These are phyloP conservation scores for Calocybe cyanea DNA, from an alignment of 768 basidiomycete species.

Conservation along the genomic window DNA sequence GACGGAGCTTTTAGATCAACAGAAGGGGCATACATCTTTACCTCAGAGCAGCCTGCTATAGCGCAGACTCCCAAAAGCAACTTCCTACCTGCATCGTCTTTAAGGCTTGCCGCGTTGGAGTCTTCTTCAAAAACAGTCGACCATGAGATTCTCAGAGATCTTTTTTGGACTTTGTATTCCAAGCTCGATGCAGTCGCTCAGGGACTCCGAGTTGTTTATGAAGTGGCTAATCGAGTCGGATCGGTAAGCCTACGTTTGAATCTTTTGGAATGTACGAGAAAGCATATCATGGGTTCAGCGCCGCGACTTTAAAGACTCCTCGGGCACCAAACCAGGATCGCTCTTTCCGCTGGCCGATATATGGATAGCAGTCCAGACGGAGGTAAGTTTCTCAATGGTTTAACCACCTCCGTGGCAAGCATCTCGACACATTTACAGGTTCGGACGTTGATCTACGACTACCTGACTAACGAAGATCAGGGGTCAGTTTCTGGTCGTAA, in stretches of 20 bases:
- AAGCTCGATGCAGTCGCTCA: constrained; percentile 93
- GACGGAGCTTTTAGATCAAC: constrained; percentile 35
- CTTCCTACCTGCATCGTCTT: constrained; percentile 43
- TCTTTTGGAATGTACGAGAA: not conserved
- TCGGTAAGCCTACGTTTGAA: constrained; percentile 57
- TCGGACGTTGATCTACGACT: constrained; percentile 78
- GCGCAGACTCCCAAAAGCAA: constrained; percentile 23
- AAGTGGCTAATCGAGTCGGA: constrained; percentile 87
- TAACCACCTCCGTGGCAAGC: not conserved
- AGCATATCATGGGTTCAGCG: constrained; percentile 44
- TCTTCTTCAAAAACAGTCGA: constrained; percentile 68
- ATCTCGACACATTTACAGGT: constrained; percentile 47
- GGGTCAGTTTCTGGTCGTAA: constrained; percentile 76
- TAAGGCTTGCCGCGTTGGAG: constrained; percentile 73
- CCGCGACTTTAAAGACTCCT: constrained; percentile 86
- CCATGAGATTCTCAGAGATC: constrained; percentile 82
- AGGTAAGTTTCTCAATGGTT: constrained; percentile 51
- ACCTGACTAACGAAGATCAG: constrained; percentile 89
- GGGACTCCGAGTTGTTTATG: constrained; percentile 84
- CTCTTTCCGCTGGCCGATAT: constrained; percentile 84
- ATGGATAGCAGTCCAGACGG: constrained; percentile 84
- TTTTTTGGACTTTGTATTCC: constrained; percentile 97
- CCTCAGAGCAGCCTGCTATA: constrained; percentile 23
- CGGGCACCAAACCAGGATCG: constrained; percentile 69
- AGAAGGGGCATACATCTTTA: constrained; percentile 54